A percentile compares a stretch with the other conserved stretches of the same genome.
These are phyloP conservation scores for Wickerhamomyces sp. DNA, from an alignment of 1,139 yeast genomes.

Conservation along the genomic window DNA sequence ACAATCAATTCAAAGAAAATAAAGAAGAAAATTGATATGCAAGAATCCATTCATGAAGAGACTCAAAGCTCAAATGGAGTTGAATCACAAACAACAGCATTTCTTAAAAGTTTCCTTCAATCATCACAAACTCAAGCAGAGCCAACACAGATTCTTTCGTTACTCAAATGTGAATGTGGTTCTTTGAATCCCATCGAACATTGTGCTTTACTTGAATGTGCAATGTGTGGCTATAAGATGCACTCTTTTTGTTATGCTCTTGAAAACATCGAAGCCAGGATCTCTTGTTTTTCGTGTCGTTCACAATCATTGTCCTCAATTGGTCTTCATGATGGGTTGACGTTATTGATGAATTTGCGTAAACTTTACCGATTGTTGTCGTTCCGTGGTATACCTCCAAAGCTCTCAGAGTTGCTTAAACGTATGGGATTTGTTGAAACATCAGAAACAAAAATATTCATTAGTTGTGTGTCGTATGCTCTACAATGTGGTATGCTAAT, in stretches of 20 bases:
- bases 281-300: no score
- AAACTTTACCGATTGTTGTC: conserved; percentile 23
- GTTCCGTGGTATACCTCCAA: conserved; percentile 19
- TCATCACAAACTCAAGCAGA: conserved; percentile 19
- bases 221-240: conserved; percentile 22
- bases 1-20: not conserved
- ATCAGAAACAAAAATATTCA: conserved; percentile 13
- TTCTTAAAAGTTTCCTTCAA: conserved; percentile 24
- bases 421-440: conserved; percentile 14
- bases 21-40: conserved; percentile 13
- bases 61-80: no score
- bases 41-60: conserved; percentile 5
- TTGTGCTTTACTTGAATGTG: conserved; percentile 20
- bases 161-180: conserved; percentile 27
- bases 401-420: conserved; percentile 14
- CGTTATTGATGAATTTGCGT: conserved; percentile 25
- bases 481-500: conserved; percentile 19
- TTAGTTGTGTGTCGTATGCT: conserved; percentile 20
- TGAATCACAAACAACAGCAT: conserved; percentile 30
- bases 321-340: conserved; percentile 14
- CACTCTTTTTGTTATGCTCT: conserved; percentile 29
- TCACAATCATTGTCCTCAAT: conserved; percentile 18
- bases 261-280: no score
- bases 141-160: conserved; percentile 26
- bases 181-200: conserved; percentile 13